phyloP scores from a whole-genome alignment of 1,139 yeast genomes.

The Taphrina betulina region DNA sequence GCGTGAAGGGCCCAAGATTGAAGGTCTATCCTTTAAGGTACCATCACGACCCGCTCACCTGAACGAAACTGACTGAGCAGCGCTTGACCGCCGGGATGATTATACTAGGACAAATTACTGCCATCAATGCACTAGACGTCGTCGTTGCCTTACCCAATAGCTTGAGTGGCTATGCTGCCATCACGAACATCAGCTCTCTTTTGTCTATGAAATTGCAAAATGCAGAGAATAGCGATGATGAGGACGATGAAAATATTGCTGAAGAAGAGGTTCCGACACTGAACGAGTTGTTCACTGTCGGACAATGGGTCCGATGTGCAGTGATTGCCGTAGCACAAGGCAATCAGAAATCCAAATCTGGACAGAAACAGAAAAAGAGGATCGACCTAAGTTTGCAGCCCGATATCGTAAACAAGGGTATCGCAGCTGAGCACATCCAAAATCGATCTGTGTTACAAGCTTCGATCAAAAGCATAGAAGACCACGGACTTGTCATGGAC shows the following conservation, averaged over 20 bases:
- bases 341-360: slow-evolving; percentile 30
- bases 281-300: slow-evolving; percentile 57
- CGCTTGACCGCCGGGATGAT: slow-evolving; percentile 55
- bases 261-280: slow-evolving; percentile 57
- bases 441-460: slow-evolving; percentile 71
- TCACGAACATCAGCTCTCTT: slow-evolving; percentile 69
- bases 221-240: slow-evolving; percentile 51
- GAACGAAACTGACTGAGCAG: neutral
- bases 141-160: slow-evolving; percentile 78
- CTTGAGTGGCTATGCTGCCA: slow-evolving; percentile 73
- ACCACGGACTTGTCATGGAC: slow-evolving; percentile 80
- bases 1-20: slow-evolving; percentile 49
- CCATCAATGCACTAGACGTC: slow-evolving; percentile 62
- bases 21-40: slow-evolving; percentile 60
- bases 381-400: slow-evolving; percentile 79
- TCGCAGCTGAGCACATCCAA: slow-evolving; percentile 65
- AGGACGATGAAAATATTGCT: slow-evolving; percentile 43
- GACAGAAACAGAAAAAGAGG: slow-evolving; percentile 51
- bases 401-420: slow-evolving; percentile 58
- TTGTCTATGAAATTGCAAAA: slow-evolving; percentile 59
- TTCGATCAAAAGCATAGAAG: slow-evolving; percentile 76
- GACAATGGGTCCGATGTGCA: slow-evolving; percentile 83
- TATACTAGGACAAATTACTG: slow-evolving; percentile 71
- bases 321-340: slow-evolving; percentile 47
- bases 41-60: slow-evolving; percentile 54